Evolutionary conservation across 2,329 filamentous ascomycete species (phyloP).

Genomic region (Catunica adiposa): DNA sequence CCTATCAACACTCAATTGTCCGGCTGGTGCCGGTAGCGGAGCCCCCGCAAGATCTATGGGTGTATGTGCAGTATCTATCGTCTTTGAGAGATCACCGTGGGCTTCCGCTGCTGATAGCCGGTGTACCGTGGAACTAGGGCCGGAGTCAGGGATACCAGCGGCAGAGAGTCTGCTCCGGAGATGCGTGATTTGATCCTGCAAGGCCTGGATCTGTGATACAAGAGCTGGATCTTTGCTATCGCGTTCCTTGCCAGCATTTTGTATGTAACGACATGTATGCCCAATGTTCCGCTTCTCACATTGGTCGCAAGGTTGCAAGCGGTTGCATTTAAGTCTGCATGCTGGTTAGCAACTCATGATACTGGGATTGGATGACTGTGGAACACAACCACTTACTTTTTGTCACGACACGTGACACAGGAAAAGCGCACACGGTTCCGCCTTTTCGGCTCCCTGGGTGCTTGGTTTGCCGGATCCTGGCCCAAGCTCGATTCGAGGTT

Average conservation of each 20-base stretch:
- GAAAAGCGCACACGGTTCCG: slow-evolving; percentile 21
- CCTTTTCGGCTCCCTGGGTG: slow-evolving; percentile 17
- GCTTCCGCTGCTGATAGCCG: background rate
- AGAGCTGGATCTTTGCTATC: background rate
- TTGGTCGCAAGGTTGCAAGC: slow-evolving; percentile 20
- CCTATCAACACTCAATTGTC: slow-evolving; percentile 16
- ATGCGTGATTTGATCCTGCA: background rate
- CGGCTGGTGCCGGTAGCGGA: slow-evolving; percentile 13
- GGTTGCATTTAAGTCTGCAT: slow-evolving; percentile 21
- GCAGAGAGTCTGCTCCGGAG: background rate
- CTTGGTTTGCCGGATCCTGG: background rate
- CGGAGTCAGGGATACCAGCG: background rate
- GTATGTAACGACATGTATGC: slow-evolving; percentile 18
- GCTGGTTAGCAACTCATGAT: background rate
- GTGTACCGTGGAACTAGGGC: background rate
- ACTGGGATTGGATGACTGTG: background rate
- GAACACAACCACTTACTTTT: slow-evolving; percentile 18
- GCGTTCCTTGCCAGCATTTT: slow-evolving; percentile 15
- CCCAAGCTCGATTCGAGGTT: background rate
- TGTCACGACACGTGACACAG: slow-evolving; percentile 22
- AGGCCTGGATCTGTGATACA: background rate
- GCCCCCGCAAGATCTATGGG: slow-evolving; percentile 12
- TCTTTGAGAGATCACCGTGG: background rate
- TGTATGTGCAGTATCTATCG: slow-evolving; percentile 6
- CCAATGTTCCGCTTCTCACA: slow-evolving; percentile 20